These are phyloP conservation scores for Annulohypoxylon nitens DNA, from an alignment of 495 filamentous ascomycete genomes.

Conservation along the genomic window DNA sequence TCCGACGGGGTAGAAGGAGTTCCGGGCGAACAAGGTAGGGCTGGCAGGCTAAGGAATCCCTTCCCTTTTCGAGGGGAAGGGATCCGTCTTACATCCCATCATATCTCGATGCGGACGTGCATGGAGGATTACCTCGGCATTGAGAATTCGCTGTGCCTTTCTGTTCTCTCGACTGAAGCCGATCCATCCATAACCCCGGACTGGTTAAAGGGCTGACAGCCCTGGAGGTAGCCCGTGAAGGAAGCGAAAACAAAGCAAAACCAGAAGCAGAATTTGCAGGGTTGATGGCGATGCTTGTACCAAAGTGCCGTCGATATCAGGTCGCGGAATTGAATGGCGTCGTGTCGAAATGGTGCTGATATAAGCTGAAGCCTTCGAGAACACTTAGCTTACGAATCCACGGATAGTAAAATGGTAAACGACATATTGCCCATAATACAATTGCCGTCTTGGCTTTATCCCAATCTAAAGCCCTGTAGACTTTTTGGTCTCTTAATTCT, in stretches of 20 bases:
- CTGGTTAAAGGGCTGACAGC: conserved; percentile 12
- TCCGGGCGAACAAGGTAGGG: background rate
- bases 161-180: conserved; percentile 21
- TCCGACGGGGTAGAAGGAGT: conserved; percentile 20
- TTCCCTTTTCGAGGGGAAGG: background rate
- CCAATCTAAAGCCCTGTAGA: background rate
- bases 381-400: conserved; percentile 19
- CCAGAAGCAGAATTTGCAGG: background rate
- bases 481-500: background rate
- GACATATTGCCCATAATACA: background rate
- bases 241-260: conserved; percentile 7
- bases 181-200: conserved; percentile 13
- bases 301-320: conserved; percentile 11
- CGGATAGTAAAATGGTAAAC: background rate
- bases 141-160: conserved; percentile 19
- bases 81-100: conserved; percentile 15
- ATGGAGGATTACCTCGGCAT: conserved; percentile 24
- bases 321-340: background rate
- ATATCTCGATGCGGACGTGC: conserved; percentile 16
- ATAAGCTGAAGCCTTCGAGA: conserved; percentile 20
- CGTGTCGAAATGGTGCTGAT: conserved; percentile 3
- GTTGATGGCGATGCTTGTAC: background rate
- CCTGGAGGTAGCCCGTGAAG: background rate
- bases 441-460: conserved; percentile 20
- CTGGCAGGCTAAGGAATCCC: conserved; percentile 17